Evolutionary conservation across 164 flowering plant genomes (phyloP).

Genomic region (Pachysandra terminalis): DNA sequence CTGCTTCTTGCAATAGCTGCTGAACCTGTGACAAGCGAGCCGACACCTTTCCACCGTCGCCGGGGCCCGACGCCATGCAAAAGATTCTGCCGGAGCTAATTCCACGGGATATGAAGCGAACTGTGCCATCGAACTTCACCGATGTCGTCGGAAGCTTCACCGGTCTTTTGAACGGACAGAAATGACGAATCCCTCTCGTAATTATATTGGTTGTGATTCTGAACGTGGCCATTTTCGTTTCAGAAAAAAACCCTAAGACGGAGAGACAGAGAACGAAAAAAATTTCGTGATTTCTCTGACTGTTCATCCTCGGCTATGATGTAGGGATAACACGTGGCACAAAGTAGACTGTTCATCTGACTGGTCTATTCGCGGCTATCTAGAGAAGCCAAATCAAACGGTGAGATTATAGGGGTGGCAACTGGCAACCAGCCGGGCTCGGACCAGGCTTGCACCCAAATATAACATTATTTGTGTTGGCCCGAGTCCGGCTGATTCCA

Average conservation of each 20-base stretch:
- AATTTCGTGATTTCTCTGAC: no score
- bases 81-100: slow-evolving; percentile 30
- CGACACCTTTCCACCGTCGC: slow-evolving; percentile 51
- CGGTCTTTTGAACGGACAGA: slow-evolving; percentile 7
- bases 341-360: no score
- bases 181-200: slow-evolving; percentile 25
- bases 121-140: not conserved
- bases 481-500: no score
- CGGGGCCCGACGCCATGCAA: slow-evolving; percentile 54
- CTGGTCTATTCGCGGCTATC: no score
- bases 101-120: slow-evolving; percentile 13
- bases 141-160: slow-evolving; percentile 9
- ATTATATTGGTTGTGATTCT: slow-evolving; percentile 38
- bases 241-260: not conserved
- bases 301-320: no score
- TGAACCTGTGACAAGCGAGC: slow-evolving; percentile 79
- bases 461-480: no score
- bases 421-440: no score
- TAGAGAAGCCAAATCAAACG: no score
- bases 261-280: not conserved
- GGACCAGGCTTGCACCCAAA: no score
- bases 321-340: no score
- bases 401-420: no score
- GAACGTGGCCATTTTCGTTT: slow-evolving; percentile 43
- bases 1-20: slow-evolving; percentile 72